A percentile compares a stretch with the other conserved stretches of the same genome.
These are phyloP conservation scores for Aspergillus fijiensis DNA, from an alignment of 2,329 filamentous ascomycete species.

Conservation along the genomic window DNA sequence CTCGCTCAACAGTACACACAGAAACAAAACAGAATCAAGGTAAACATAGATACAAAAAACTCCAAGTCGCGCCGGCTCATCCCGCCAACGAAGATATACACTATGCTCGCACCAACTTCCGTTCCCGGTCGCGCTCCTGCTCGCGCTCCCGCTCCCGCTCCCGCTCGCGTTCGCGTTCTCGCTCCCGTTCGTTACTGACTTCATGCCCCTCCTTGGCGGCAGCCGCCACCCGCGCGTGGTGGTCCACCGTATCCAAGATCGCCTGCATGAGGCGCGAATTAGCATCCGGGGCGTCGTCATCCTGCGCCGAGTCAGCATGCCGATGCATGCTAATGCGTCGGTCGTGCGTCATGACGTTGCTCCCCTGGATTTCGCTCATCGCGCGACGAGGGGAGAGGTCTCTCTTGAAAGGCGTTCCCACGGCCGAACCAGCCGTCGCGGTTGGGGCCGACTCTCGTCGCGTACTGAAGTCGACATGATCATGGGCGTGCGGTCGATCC, in stretches of 20 bases:
- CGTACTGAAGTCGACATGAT: slow-evolving; percentile 11
- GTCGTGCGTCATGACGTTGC: slow-evolving; percentile 21
- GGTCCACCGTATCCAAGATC: slow-evolving; percentile 44
- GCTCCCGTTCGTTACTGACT: slow-evolving; percentile 20
- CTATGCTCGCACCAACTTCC: slow-evolving; percentile 26
- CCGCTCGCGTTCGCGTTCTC: slow-evolving; percentile 19
- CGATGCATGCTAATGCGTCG: slow-evolving; percentile 22
- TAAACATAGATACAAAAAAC: slow-evolving; percentile 7
- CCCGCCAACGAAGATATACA: slow-evolving; percentile 11
- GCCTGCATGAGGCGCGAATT: slow-evolving; percentile 44
- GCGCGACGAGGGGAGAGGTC: slow-evolving; percentile 37
- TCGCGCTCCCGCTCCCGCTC: slow-evolving; percentile 17
- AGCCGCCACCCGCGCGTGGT: slow-evolving; percentile 37
- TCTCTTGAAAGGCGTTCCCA: slow-evolving; percentile 21
- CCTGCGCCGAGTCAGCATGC: slow-evolving; percentile 16
- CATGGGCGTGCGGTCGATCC: slow-evolving; percentile 5
- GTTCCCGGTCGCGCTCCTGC: slow-evolving; percentile 29
- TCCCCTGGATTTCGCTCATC: slow-evolving; percentile 38
- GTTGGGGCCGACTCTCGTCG: slow-evolving; percentile 26
- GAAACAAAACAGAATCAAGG: slow-evolving; percentile 12
- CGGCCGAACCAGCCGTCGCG: slow-evolving; percentile 21
- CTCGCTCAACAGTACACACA: slow-evolving; percentile 1
- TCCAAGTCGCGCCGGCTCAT: slow-evolving; percentile 7
- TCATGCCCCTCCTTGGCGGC: slow-evolving; percentile 32
- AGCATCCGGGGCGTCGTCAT: slow-evolving; percentile 41